Evolutionary conservation across 129 eudicot genomes (phyloP).

Genomic region (Chrysanthemum makinoi): DNA sequence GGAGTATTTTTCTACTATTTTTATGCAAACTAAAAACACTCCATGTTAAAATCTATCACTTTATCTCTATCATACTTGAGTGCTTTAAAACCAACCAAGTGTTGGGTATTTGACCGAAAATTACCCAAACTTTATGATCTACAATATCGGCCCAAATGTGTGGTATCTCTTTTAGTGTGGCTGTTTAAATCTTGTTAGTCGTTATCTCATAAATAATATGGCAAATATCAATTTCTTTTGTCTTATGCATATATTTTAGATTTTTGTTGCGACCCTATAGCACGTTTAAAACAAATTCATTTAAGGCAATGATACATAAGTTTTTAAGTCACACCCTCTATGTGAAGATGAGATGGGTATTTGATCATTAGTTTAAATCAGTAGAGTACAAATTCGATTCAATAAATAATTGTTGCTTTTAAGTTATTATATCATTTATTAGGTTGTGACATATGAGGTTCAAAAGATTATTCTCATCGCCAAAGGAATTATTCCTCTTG

Average conservation of each 20-base stretch:
- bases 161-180: slow-evolving; percentile 14
- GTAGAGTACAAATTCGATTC: too few relatives aligned
- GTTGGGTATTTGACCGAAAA: slow-evolving; percentile 13
- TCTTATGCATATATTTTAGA: background rate
- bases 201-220: background rate
- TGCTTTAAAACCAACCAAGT: slow-evolving; percentile 22
- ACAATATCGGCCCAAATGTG: slow-evolving; percentile 8
- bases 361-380: too few relatives aligned
- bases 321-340: too few relatives aligned
- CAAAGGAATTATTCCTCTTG: too few relatives aligned
- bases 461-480: too few relatives aligned
- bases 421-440: too few relatives aligned
- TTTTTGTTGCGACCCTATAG: background rate
- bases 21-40: background rate
- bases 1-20: background rate
- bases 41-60: slow-evolving; percentile 5
- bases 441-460: too few relatives aligned
- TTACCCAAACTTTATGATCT: slow-evolving; percentile 5
- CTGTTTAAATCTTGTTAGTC: slow-evolving; percentile 7
- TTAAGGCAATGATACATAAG: too few relatives aligned
- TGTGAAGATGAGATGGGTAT: too few relatives aligned
- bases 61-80: background rate
- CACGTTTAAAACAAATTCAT: background rate
- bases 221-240: background rate
- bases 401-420: too few relatives aligned